A percentile compares a stretch with the other conserved stretches of the same genome.
These are phyloP conservation scores for Aspergillus affinis DNA, from an alignment of 495 filamentous ascomycete species.

Conservation along the genomic window DNA sequence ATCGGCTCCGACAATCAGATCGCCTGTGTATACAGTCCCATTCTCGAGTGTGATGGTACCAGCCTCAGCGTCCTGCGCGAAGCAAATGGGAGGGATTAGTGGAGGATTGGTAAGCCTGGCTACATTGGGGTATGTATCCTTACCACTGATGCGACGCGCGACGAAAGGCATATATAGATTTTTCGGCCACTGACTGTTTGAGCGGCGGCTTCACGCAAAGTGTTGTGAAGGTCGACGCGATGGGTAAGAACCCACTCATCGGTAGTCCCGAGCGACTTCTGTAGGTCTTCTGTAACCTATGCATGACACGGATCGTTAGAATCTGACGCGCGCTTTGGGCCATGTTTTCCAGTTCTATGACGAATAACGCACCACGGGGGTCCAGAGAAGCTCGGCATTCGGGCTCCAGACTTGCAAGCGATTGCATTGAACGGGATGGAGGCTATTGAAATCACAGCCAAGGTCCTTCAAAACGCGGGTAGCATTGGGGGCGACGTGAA, in stretches of 20 bases:
- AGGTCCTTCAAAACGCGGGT: constrained; percentile 43
- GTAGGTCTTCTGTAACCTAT: constrained; percentile 22
- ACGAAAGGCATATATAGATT: constrained; percentile 31
- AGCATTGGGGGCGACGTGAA: constrained; percentile 52
- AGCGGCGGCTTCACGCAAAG: constrained; percentile 36
- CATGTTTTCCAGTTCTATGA: neutral
- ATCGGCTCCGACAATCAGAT: constrained; percentile 53
- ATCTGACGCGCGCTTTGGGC: too few relatives aligned
- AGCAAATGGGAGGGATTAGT: too few relatives aligned
- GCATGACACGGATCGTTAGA: too few relatives aligned
- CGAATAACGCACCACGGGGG: constrained; percentile 9
- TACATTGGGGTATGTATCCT: too few relatives aligned
- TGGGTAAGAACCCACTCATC: constrained; percentile 38
- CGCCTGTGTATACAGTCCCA: constrained; percentile 27
- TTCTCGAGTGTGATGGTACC: constrained; percentile 36
- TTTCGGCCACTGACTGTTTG: constrained; percentile 29
- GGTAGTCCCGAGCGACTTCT: constrained; percentile 13
- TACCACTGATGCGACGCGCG: constrained; percentile 25
- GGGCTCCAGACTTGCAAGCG: constrained; percentile 18
- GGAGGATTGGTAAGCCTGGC: too few relatives aligned
- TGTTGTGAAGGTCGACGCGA: constrained; percentile 52
- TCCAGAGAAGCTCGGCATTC: constrained; percentile 3
- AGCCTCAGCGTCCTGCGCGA: constrained; percentile 33
- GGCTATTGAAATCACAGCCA: constrained; percentile 41
- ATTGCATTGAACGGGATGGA: constrained; percentile 23